Evolutionary conservation across 768 basidiomycete genomes (phyloP), one percentile per base, ranked within the genome.

Genomic region (Podaxis mareebaensis): DNA sequence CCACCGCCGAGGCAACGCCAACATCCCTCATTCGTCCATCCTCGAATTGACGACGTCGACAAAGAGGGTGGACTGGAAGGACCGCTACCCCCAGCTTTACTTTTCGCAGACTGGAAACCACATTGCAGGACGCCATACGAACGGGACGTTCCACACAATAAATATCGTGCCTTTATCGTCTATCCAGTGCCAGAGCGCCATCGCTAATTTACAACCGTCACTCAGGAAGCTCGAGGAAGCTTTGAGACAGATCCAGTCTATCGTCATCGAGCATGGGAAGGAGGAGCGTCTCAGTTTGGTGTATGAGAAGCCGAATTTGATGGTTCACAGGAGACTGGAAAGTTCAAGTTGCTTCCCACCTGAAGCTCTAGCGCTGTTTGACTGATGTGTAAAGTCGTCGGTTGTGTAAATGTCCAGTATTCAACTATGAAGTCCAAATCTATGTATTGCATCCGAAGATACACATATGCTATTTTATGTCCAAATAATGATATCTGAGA

Each of bases 81-180:
- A 88, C 67, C 74, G 77, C 1, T 90, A 85, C 70, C 84, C 86
- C 0, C 90, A 91, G 70, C 74, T 91, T 13, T 87, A 82, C 69
- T 81, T 92, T 60, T 90, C 91, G 4, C 86, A 88, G 68, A 91
- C 88, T 0, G 74, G 81, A 1, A 80, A 84, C 67, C 79, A 86
- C 61, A 86, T 83, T 69, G 74, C 89, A 53, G 90, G 82, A 0
- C 74, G 81, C 46, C 90, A 91, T 69, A 68, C 75, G 11, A 70
- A 76, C 1, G 90, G 90, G 1, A 72, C 42, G 1, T 91, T 92
- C 71, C 65, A 69, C 5, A 70, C 74, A 5, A 74, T 89, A 6
- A 73, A 79, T 53, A 87, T 87, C 70, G 72, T 76, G 46, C 78
- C 79, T 52, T 73, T 80, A 7, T 64, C 66, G 17, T 79, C 76